These are phyloP conservation scores for Lactarius hatsudake DNA, from an alignment of 768 basidiomycete species.

Conservation along the genomic window DNA sequence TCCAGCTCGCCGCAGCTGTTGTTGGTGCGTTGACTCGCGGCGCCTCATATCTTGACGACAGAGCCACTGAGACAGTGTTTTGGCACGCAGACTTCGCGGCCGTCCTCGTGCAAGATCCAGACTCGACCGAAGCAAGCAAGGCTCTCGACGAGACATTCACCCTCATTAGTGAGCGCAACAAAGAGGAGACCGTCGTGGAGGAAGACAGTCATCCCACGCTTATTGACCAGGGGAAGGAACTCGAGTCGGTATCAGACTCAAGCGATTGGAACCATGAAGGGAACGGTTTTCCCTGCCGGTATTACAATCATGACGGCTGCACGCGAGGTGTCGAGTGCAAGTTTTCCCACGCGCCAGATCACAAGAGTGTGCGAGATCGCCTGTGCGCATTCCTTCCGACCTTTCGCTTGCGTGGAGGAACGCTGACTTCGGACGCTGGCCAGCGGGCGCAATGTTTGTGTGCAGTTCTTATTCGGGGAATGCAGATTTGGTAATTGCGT, in stretches of 20 bases:
- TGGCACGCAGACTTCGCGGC: slow-evolving; percentile 32
- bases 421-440: background rate
- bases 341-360: slow-evolving; percentile 56
- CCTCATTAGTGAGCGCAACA: background rate
- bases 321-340: slow-evolving; percentile 40
- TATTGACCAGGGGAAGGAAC: slow-evolving; percentile 35
- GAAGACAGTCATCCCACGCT: slow-evolving; percentile 25
- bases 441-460: slow-evolving; percentile 55
- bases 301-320: slow-evolving; percentile 58
- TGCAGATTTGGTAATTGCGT: slow-evolving; percentile 46
- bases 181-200: slow-evolving; percentile 2
- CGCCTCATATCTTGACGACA: no score
- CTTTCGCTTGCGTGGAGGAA: background rate
- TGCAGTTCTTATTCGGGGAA: slow-evolving; percentile 37
- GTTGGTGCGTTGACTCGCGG: slow-evolving; percentile 26
- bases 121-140: slow-evolving; percentile 26
- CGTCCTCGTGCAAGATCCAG: slow-evolving; percentile 33
- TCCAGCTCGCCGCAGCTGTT: slow-evolving; percentile 27
- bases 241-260: slow-evolving; percentile 48
- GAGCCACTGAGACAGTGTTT: no score
- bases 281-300: slow-evolving; percentile 52
- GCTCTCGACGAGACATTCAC: slow-evolving; percentile 27
- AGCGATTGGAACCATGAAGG: slow-evolving; percentile 53
- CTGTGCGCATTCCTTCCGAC: slow-evolving; percentile 40
- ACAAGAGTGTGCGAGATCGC: slow-evolving; percentile 52